Evolutionary conservation across 2,329 filamentous ascomycete genomes (phyloP).

Genomic region (Raffaelea albimanens): DNA sequence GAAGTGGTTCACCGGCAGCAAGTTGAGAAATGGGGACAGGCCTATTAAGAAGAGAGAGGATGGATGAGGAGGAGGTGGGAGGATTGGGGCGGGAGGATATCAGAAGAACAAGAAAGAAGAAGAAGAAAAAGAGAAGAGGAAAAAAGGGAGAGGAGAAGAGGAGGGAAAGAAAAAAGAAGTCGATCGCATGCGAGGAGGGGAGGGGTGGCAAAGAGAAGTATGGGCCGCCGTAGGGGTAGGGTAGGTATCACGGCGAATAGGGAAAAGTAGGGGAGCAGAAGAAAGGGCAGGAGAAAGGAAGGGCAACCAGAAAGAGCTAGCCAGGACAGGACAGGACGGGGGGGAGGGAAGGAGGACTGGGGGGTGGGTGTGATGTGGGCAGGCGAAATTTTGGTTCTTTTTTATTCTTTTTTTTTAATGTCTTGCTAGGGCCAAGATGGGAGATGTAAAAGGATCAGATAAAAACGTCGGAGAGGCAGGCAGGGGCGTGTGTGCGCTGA

Average conservation of each 20-base stretch:
- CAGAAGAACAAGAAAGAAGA: conserved; percentile 1
- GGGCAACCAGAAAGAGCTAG: neutral
- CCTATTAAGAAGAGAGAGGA: neutral
- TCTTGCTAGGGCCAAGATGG: neutral
- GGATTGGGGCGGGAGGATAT: neutral
- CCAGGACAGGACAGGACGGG: no score
- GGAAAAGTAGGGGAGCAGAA: neutral
- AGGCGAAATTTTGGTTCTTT: neutral
- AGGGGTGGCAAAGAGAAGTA: neutral
- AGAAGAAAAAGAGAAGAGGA: neutral
- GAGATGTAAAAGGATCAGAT: conserved; percentile 7
- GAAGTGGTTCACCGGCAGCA: neutral
- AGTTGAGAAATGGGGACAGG: neutral
- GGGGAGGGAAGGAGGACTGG: no score
- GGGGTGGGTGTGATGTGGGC: neutral
- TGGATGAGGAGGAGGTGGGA: neutral
- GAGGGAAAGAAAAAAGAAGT: neutral
- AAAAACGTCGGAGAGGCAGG: conserved; percentile 1
- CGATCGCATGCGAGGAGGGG: neutral
- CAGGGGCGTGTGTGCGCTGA: no score
- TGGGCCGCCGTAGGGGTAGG: no score
- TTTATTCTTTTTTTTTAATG: neutral
- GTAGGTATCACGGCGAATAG: no score
- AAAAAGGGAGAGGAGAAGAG: neutral
- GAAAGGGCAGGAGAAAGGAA: neutral